Conservation (phyloP, 768 basidiomycete species). For the Hericium rajendrae region DNA sequence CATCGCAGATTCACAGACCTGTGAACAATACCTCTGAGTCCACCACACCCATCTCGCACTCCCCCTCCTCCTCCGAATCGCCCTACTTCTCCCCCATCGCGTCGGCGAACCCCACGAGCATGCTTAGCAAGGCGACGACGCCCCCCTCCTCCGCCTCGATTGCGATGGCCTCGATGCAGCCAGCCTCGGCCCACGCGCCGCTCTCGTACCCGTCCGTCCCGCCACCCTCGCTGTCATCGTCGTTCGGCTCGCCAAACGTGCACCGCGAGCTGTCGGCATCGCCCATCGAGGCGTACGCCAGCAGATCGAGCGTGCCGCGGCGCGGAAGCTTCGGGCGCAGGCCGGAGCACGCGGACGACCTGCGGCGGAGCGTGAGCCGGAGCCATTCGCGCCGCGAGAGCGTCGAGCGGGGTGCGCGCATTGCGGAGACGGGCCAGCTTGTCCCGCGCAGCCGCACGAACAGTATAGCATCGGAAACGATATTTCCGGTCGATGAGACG, state of each 20-base stretch:
- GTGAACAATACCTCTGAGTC: conserved; percentile 36
- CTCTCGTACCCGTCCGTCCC: conserved; percentile 79
- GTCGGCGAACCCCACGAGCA: conserved; percentile 44
- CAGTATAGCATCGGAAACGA: conserved; percentile 5
- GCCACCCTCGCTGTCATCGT: conserved; percentile 71
- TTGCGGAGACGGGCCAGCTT: conserved; percentile 61
- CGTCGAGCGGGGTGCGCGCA: conserved; percentile 52
- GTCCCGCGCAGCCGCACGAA: conserved; percentile 23
- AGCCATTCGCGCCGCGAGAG: conserved; percentile 44
- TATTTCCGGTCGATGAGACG: not conserved
- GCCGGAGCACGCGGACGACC: conserved; percentile 17
- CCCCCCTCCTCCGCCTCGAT: conserved; percentile 59
- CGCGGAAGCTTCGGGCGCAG: conserved; percentile 24
- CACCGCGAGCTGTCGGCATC: conserved; percentile 7
- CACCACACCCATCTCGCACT: conserved; percentile 58
- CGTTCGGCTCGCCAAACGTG: conserved; percentile 20
- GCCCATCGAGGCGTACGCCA: conserved; percentile 11
- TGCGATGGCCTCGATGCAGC: conserved; percentile 28
- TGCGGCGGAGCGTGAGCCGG: conserved; percentile 24
- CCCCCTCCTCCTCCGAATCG: conserved; percentile 34
- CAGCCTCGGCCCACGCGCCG: conserved; percentile 27
- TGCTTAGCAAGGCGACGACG: conserved; percentile 56
- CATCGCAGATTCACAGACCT: conserved; percentile 54
- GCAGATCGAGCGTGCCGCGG: conserved; percentile 23
- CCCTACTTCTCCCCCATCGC: conserved; percentile 51